Percentiles rank a stretch among this genome's conserved stretches.
Evolutionary conservation across 176 grass and related monocot genomes (phyloP).

Genomic region (Carex parvula): DNA sequence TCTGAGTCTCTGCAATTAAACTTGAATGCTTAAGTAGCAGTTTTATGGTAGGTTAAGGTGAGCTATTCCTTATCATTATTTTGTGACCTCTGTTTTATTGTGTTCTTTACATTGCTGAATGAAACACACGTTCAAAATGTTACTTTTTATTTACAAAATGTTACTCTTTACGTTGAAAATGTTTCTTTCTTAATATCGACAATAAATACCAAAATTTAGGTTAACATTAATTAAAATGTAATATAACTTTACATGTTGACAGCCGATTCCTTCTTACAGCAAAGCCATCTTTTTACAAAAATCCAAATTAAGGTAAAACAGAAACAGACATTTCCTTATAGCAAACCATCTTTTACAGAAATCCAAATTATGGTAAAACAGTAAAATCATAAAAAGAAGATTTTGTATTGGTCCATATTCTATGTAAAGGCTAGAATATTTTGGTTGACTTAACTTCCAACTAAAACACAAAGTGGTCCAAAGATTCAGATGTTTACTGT

Average conservation of each 20-base stretch:
- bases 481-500: not conserved
- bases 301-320: not conserved
- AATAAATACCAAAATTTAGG: not conserved
- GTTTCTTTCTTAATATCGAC: not conserved
- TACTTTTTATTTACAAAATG: not conserved
- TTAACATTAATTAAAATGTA: not conserved
- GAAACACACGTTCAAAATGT: not conserved
- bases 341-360: not conserved
- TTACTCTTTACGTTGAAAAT: not conserved
- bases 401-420: not conserved
- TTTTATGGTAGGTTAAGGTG: not conserved
- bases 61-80: not conserved
- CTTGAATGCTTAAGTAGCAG: not conserved
- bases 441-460: not conserved
- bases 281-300: not conserved
- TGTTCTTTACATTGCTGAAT: not conserved
- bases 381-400: slow-evolving; percentile 2
- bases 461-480: not conserved
- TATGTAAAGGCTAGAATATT: not conserved
- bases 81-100: not conserved
- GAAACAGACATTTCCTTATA: not conserved
- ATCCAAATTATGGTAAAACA: not conserved
- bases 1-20: not conserved
- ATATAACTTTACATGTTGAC: not conserved
- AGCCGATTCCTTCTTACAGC: not conserved